Percentiles rank a stretch among this genome's conserved stretches.
Conservation (phyloP, 352 stramenopile genomes). For the Thalassiosira pacifica region DNA sequence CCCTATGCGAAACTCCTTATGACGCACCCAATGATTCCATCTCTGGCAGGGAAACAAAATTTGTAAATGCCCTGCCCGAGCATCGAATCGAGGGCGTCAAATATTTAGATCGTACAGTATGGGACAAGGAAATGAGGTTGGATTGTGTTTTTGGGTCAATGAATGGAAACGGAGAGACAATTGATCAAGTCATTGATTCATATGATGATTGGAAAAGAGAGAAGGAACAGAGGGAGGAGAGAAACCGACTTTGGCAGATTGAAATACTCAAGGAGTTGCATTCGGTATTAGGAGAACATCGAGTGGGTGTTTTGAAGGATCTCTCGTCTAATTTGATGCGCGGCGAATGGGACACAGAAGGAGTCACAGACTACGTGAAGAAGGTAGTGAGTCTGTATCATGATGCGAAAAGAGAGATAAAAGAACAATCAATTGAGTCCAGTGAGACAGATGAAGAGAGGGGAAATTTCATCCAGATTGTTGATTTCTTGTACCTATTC, state of each 20-base stretch:
- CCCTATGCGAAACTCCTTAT: conserved; percentile 70
- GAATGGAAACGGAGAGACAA: conserved; percentile 67
- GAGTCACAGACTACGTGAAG: conserved; percentile 68
- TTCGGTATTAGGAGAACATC: conserved; percentile 56
- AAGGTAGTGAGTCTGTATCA: conserved; percentile 60
- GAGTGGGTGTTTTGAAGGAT: conserved; percentile 55
- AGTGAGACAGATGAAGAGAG: no score
- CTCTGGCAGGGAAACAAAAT: conserved; percentile 59
- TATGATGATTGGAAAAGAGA: conserved; percentile 83
- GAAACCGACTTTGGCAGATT: conserved; percentile 54
- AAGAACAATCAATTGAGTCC: conserved; percentile 14
- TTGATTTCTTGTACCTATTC: conserved; percentile 73
- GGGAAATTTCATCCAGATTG: conserved; percentile 24
- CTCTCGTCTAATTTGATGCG: conserved; percentile 50
- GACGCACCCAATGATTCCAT: conserved; percentile 78
- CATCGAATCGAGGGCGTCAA: conserved; percentile 81
- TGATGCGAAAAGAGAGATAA: conserved; percentile 35
- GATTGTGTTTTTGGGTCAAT: conserved; percentile 80
- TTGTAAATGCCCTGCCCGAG: conserved; percentile 81
- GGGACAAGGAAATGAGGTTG: conserved; percentile 72
- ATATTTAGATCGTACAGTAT: conserved; percentile 82
- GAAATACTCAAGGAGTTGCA: conserved; percentile 62
- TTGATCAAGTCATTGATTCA: conserved; percentile 70
- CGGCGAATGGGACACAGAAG: conserved; percentile 18
- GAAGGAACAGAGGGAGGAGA: conserved; percentile 57